Conservation (phyloP, 1,284 basidiomycete species). For the Golubevia sp. region DNA sequence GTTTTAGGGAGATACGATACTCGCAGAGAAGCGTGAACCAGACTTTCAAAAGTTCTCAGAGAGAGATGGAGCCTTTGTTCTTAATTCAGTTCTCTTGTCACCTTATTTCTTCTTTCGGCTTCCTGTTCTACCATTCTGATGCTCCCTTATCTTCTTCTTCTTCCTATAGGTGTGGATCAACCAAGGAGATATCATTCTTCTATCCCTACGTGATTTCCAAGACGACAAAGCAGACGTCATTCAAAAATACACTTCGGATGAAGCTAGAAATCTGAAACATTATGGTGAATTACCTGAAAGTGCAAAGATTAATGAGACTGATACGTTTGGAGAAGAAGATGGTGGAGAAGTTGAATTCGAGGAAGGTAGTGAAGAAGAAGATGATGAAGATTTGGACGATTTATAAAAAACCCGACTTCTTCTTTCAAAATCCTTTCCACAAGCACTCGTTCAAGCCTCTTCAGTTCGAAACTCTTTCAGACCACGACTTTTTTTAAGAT, state of each 20-base stretch:
- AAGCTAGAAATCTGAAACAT: constrained; percentile 87
- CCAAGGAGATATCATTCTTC: constrained; percentile 93
- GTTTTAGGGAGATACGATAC: too few species aligned
- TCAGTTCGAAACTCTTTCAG: too few species aligned
- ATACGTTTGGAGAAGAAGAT: constrained; percentile 85
- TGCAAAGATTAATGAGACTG: constrained; percentile 98
- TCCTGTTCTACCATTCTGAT: neutral
- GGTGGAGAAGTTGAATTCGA: constrained; percentile 61
- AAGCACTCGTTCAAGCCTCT: too few species aligned
- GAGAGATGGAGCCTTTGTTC: too few species aligned
- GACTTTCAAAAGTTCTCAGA: too few species aligned
- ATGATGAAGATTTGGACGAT: neutral
- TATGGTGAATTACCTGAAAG: constrained; percentile 97
- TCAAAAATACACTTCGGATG: constrained; percentile 95
- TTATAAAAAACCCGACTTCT: neutral
- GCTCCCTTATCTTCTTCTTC: constrained; percentile 6
- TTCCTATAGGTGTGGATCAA: constrained; percentile 94
- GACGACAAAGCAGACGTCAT: constrained; percentile 99
- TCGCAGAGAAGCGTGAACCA: too few species aligned
- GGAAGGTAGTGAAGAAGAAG: constrained; percentile 25
- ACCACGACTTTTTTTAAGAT: neutral
- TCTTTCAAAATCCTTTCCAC: neutral
- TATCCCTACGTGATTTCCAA: constrained; percentile 98
- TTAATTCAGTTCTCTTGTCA: neutral
- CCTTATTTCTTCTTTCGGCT: constrained; percentile 2